Evolutionary conservation across 2,329 filamentous ascomycete genomes (phyloP), one percentile per base, ranked within the genome.

Genomic region (Stagonosporopsis vannaccii): DNA sequence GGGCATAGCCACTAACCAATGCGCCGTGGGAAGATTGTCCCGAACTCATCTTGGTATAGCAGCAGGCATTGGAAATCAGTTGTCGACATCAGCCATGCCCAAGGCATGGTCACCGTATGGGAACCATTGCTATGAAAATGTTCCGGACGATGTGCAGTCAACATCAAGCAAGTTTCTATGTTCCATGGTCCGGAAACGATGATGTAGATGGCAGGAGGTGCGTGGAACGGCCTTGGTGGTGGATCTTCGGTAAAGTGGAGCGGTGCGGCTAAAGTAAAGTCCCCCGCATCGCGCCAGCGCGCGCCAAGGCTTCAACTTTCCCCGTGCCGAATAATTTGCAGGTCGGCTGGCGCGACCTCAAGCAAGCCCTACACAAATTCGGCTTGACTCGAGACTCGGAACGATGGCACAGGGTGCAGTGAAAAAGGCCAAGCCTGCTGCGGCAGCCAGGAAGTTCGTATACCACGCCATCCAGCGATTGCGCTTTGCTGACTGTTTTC

Each of bases 321-420:
- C n/a, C n/a, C 48, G 51, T 44, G 54, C 50, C 36, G 36, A 59
- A 59, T 55, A 59, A 55, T 63, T 60, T 60, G 51, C 55, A 56
- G 40, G 48, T 17, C 20, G 28, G 51, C 52, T 25, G 41, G 20
- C 37, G 46, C 43, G 42, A 51, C 22, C 23, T 6, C 13, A 8
- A 26, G 11, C 19, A 25, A 25, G 20, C 42, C 30, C 23, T 23
- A 41, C 53, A 20, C 36, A 42, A 19, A 23, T 15, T 22, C 36
- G 7, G 36, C 35, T 25, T 12, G 11, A 22, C 8, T 36, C 26
- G 30, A 56, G 13, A 32, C 15, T 22, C 4, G 6, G 52, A 7
- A 32, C 49, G 59, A 82, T 82, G 80, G 79, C 79, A 19, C 80
- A 82, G 76, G 80, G 80, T 56, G 67, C 72, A 32, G 65, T 83